A percentile compares a stretch with the other conserved stretches of the same genome.
Conservation (phyloP, 1,139 yeast genomes). For the Diutina scorzettiae region DNA sequence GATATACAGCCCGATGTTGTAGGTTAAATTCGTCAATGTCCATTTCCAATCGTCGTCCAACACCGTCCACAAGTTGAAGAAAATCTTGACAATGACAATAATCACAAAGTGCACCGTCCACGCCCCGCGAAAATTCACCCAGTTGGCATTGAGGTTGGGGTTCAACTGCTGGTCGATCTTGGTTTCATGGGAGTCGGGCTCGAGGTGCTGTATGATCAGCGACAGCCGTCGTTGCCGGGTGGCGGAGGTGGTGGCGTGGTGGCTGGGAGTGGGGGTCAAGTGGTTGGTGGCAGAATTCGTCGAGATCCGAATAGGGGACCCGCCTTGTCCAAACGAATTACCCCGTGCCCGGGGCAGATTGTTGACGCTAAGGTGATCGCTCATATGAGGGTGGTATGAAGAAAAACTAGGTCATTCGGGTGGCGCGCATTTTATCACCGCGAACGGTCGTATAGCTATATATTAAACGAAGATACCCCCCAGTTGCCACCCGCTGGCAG, state of each 20-base stretch:
- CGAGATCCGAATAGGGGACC: conserved; percentile 1
- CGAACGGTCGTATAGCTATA: too few relatives aligned
- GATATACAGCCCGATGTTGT: conserved; percentile 82
- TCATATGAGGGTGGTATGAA: background rate
- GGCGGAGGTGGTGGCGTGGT: background rate
- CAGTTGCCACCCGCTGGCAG: conserved; percentile 6
- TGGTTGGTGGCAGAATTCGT: background rate
- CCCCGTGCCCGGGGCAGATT: conserved; percentile 1
- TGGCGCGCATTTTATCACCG: background rate
- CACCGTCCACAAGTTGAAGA: conserved; percentile 65
- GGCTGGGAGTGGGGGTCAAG: background rate
- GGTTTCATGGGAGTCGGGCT: conserved; percentile 86
- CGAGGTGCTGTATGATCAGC: conserved; percentile 67
- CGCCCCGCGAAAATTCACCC: conserved; percentile 95
- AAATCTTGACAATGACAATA: conserved; percentile 57
- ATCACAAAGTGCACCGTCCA: conserved; percentile 89
- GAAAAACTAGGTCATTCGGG: conserved; percentile 2
- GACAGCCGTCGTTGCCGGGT: conserved; percentile 27
- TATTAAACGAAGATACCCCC: conserved; percentile 1
- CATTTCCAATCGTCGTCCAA: conserved; percentile 74
- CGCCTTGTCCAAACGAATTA: conserved; percentile 2
- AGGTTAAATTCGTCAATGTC: conserved; percentile 86
- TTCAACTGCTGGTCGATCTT: conserved; percentile 83
- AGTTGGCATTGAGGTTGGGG: conserved; percentile 85
- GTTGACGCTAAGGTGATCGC: conserved; percentile 1